Percentiles rank a stretch among this genome's conserved stretches.
Conservation (phyloP, 139 green algal genomes). For the Chlamydomonas incerta region DNA sequence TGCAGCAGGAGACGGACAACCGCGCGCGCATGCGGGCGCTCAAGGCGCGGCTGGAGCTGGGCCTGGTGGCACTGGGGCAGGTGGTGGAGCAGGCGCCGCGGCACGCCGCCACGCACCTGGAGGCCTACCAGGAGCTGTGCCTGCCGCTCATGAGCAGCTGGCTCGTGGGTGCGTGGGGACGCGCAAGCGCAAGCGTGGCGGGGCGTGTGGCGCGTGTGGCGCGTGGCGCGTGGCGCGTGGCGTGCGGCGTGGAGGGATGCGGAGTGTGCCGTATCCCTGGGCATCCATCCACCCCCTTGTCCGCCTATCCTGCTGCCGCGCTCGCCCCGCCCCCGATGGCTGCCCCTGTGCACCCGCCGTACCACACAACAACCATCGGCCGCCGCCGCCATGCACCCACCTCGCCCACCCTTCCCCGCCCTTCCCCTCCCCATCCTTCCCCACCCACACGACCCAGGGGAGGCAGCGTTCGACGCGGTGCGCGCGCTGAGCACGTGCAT, state of each 20-base stretch:
- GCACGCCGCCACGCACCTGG: slow-evolving; percentile 67
- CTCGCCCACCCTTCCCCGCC: too few species aligned
- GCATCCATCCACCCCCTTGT: too few species aligned
- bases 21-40: slow-evolving; percentile 68
- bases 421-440: neutral
- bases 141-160: slow-evolving; percentile 69
- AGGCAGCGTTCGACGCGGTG: slow-evolving; percentile 71
- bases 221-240: too few species aligned
- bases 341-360: too few species aligned
- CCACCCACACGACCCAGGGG: slow-evolving; percentile 35
- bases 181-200: too few species aligned
- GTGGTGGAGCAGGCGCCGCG: slow-evolving; percentile 56
- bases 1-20: slow-evolving; percentile 73
- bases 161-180: slow-evolving; percentile 33
- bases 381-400: too few species aligned
- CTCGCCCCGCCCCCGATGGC: too few species aligned
- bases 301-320: too few species aligned
- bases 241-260: too few species aligned
- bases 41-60: slow-evolving; percentile 65
- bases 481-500: slow-evolving; percentile 72
- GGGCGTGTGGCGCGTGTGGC: too few species aligned
- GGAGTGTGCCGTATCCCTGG: too few species aligned
- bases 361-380: too few species aligned
- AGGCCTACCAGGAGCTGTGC: slow-evolving; percentile 66
- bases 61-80: slow-evolving; percentile 64